These are phyloP conservation scores for Thalassiosira hispida DNA, from an alignment of 352 stramenopile species.

Conservation along the genomic window DNA sequence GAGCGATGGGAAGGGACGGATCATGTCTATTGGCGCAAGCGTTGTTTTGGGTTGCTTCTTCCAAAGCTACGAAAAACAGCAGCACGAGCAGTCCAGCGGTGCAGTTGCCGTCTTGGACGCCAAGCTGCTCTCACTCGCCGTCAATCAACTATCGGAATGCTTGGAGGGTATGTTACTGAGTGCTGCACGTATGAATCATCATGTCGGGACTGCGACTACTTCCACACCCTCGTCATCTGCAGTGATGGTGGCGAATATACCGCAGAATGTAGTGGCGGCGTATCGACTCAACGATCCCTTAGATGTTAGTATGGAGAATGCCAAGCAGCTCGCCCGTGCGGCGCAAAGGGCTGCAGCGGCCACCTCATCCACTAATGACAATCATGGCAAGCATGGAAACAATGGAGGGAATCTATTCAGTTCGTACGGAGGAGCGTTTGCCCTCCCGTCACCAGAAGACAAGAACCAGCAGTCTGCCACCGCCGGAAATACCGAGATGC, in stretches of 20 bases:
- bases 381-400: background rate
- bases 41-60: conserved; percentile 35
- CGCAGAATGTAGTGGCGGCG: conserved; percentile 16
- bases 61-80: conserved; percentile 5
- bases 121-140: conserved; percentile 53
- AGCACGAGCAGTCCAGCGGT: background rate
- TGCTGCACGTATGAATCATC: background rate
- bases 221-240: background rate
- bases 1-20: conserved; percentile 24
- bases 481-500: too few relatives aligned
- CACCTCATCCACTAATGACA: background rate
- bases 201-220: background rate
- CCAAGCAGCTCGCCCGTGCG: background rate
- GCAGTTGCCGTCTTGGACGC: conserved; percentile 49
- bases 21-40: conserved; percentile 36
- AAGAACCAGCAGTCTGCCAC: background rate
- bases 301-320: conserved; percentile 6
- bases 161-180: conserved; percentile 23
- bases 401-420: conserved; percentile 1
- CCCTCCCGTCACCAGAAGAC: background rate
- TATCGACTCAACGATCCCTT: conserved; percentile 43
- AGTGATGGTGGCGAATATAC: too few relatives aligned
- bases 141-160: conserved; percentile 39
- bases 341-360: too few relatives aligned
- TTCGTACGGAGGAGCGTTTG: conserved; percentile 28